Evolutionary conservation across 495 filamentous ascomycete genomes (phyloP).

Genomic region (Penicillium bialowiezense): DNA sequence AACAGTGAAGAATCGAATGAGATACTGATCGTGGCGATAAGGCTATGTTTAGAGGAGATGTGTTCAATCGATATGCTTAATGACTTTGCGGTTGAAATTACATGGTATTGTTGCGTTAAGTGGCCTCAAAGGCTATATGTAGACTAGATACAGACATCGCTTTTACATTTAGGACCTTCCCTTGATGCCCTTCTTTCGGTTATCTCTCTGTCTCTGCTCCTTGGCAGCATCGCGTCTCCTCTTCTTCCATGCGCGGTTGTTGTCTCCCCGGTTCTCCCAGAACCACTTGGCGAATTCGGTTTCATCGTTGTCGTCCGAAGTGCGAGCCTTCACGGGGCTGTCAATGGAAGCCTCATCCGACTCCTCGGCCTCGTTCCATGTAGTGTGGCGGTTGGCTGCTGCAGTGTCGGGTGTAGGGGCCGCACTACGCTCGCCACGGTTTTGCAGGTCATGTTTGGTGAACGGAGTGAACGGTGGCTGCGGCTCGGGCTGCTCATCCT

Average conservation of each 20-base stretch:
- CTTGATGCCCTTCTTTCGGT: conserved; percentile 57
- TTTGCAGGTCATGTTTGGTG: conserved; percentile 71
- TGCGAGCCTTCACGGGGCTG: conserved; percentile 33
- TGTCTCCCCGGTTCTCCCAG: conserved; percentile 85
- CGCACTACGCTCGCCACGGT: conserved; percentile 71
- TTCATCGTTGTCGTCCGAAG: conserved; percentile 37
- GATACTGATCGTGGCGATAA: too few relatives aligned
- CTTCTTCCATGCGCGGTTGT: conserved; percentile 89
- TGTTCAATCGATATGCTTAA: too few relatives aligned
- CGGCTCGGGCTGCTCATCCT: conserved; percentile 52
- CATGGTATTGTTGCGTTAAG: not conserved
- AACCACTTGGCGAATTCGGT: conserved; percentile 86
- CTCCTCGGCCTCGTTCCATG: conserved; percentile 32
- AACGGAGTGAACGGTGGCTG: conserved; percentile 84
- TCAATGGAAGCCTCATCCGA: conserved; percentile 30
- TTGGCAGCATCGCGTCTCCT: conserved; percentile 76
- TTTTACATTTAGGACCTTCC: conserved; percentile 32
- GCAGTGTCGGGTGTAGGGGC: conserved; percentile 95
- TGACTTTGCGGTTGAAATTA: not conserved
- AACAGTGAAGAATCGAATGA: not conserved
- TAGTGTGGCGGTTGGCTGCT: conserved; percentile 49
- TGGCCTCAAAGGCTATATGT: not conserved
- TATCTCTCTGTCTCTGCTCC: conserved; percentile 83
- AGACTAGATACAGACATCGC: not conserved
- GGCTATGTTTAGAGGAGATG: not conserved